A percentile compares a stretch with the other conserved stretches of the same genome.
Evolutionary conservation across 2,329 filamentous ascomycete genomes (phyloP).

Genomic region (Coniochaeta sp.): DNA sequence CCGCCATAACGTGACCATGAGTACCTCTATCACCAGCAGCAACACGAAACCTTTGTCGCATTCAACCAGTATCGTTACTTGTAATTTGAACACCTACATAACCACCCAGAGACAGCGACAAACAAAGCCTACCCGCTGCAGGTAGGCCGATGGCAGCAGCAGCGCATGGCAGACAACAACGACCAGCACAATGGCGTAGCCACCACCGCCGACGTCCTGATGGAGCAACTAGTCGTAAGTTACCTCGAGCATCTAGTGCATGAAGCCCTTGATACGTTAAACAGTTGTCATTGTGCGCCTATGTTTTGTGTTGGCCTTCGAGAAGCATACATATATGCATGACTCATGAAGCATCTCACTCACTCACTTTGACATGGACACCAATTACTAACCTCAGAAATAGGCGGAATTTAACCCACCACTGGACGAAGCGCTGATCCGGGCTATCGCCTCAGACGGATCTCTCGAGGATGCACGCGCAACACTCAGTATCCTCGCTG

Average conservation of each 20-base stretch:
- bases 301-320: too few species aligned
- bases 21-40: neutral
- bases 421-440: constrained; percentile 70
- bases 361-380: neutral
- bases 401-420: constrained; percentile 67
- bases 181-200: neutral
- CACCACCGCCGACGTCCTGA: neutral
- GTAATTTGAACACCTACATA: neutral
- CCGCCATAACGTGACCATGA: neutral
- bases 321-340: too few species aligned
- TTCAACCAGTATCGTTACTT: neutral
- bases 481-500: constrained; percentile 60
- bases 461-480: constrained; percentile 47
- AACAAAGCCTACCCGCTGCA: neutral
- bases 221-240: neutral
- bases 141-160: constrained; percentile 1
- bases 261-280: too few species aligned
- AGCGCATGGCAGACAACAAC: neutral
- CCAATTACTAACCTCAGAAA: neutral
- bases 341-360: too few species aligned
- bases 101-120: neutral
- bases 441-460: constrained; percentile 64
- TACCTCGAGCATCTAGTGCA: neutral
- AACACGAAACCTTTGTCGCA: neutral
- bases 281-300: too few species aligned